Percentiles rank a stretch among this genome's conserved stretches.
Conservation (phyloP, 352 stramenopile species). For the Globisporangium takayamanum region DNA sequence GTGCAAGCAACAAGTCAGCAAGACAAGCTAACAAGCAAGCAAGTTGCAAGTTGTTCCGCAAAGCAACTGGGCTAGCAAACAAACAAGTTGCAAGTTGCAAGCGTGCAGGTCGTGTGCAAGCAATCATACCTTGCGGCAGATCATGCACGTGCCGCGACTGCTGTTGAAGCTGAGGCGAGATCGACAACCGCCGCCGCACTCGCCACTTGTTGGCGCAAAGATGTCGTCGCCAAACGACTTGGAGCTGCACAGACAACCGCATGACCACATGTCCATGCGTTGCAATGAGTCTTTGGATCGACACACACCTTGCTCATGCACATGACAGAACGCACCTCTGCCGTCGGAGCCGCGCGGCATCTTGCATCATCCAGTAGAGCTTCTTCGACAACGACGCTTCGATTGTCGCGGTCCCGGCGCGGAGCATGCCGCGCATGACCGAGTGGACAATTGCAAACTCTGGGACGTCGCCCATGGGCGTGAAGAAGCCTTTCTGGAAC, state of each 20-base stretch:
- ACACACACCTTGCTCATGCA: background rate
- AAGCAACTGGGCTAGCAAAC: background rate
- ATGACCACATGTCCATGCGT: background rate
- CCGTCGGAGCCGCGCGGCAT: constrained; percentile 22
- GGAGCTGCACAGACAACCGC: constrained; percentile 1
- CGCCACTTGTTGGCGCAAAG: constrained; percentile 8
- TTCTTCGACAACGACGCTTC: constrained; percentile 37
- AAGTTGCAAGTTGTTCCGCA: background rate
- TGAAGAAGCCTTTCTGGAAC: constrained; percentile 37
- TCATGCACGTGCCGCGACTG: constrained; percentile 26
- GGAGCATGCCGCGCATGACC: constrained; percentile 19
- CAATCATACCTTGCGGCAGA: constrained; percentile 27
- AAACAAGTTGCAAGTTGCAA: background rate
- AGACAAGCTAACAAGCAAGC: background rate
- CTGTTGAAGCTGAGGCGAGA: constrained; percentile 19
- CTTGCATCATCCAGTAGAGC: constrained; percentile 38
- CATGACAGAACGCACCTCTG: background rate
- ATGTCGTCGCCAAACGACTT: background rate
- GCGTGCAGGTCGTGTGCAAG: background rate
- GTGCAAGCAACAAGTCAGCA: background rate
- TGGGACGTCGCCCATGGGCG: constrained; percentile 23
- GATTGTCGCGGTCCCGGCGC: constrained; percentile 23
- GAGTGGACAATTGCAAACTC: constrained; percentile 16
- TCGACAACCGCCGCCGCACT: constrained; percentile 31
- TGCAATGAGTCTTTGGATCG: background rate